Evolutionary conservation across 768 basidiomycete species (phyloP).

Genomic region (Phanerodontia chrysosporium): DNA sequence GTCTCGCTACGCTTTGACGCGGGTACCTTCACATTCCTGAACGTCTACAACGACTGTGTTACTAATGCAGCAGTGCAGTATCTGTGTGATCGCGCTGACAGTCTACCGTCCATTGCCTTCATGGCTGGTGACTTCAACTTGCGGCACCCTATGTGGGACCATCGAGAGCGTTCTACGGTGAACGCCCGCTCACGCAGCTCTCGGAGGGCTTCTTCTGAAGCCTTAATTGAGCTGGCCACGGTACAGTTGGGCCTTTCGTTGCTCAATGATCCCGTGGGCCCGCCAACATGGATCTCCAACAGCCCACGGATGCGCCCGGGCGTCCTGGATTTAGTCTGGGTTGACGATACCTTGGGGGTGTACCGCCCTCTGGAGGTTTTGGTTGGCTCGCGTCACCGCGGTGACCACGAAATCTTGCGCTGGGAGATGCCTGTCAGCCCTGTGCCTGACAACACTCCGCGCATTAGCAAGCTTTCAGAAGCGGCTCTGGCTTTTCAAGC

Average conservation of each 20-base stretch:
- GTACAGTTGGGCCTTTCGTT: background rate
- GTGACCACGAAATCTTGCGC: background rate
- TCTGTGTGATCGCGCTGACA: background rate
- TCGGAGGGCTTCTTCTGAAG: background rate
- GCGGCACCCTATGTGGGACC: conserved; percentile 1
- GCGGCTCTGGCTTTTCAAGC: background rate
- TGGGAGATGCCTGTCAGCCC: background rate
- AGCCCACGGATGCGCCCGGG: background rate
- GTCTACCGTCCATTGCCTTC: background rate
- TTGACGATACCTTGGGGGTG: background rate
- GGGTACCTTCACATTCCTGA: background rate
- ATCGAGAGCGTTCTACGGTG: background rate
- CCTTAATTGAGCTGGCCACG: background rate
- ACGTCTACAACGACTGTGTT: conserved; percentile 3
- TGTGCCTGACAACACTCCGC: background rate
- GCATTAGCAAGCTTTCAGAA: background rate
- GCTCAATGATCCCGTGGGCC: background rate
- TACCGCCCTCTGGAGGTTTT: background rate
- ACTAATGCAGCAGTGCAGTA: background rate
- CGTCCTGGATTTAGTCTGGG: conserved; percentile 8
- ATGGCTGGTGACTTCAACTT: conserved; percentile 11
- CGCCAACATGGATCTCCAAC: background rate
- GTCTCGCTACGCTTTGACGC: background rate
- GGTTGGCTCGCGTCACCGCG: background rate
- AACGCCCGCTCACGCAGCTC: background rate